Base-by-base conservation (phyloP, 2,329 filamentous ascomycete genomes). In the Akanthomyces muscarius region DNA sequence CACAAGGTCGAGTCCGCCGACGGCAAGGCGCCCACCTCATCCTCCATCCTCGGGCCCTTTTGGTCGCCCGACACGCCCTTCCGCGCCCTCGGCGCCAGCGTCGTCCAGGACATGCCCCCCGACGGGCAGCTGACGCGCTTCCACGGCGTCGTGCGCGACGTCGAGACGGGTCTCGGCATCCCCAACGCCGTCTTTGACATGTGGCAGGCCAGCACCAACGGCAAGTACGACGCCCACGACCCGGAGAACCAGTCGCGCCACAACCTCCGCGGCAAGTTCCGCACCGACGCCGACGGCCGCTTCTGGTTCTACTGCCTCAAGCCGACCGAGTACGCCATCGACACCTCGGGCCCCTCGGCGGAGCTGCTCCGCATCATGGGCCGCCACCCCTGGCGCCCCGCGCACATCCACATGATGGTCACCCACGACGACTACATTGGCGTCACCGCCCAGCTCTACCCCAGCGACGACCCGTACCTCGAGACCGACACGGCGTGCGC, bases 251-350 rank as follows among this genome's bases (percentile, higher is more conserved):
- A 91, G 80, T 77, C 78, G 56, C 84, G 85, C 72, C 89, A 91
- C 82, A 92, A 92, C 80, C 81, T 91, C 48, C 84, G 89, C 50
- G 89, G 89, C 73, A 91, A 91, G 79, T 91, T 91, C 80, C 83
- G 82, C 69, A 85, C 87, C 66, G 84, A 90, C 74, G 83, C 83
- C 69, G 82, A 91, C 66, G 89, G 89, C 69, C 82, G 87, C 73
- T 90, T 88, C 77, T 83, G 80, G 77, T 88, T 90, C 76, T 91
- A 91, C 83, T 91, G 88, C 81, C 84, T 88, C 71, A 82, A 89
- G 76, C 89, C 89, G 0, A 55, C 59, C 11, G 59, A 42, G 38
- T 61, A 61, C 38, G 33, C 58, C 21, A 51, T 60, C 11, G 45
- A 51, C 33, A 60, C 56, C 3, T 51, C 45, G n/a, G 56, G 56